Evolutionary conservation across 352 stramenopile genomes (phyloP).

Genomic region (Pythium aristosporum): DNA sequence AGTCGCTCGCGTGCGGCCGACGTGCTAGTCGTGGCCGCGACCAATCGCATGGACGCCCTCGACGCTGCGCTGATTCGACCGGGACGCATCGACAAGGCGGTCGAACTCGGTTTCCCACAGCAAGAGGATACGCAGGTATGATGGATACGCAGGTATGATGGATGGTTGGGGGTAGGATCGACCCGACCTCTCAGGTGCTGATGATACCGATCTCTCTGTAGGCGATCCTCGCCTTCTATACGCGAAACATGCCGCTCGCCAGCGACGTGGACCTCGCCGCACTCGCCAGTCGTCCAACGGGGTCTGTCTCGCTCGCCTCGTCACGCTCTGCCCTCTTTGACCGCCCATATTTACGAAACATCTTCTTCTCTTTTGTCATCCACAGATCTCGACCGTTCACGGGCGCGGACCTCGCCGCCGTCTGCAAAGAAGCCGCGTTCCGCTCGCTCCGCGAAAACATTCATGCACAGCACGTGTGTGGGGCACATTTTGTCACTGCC

Average conservation of each 20-base stretch:
- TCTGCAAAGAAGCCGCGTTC: constrained; percentile 83
- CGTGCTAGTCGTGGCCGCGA: constrained; percentile 73
- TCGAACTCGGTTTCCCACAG: constrained; percentile 59
- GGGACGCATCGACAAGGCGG: constrained; percentile 74
- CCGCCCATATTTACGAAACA: neutral
- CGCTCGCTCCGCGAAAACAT: constrained; percentile 68
- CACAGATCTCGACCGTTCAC: constrained; percentile 43
- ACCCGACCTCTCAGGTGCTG: neutral
- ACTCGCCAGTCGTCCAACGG: constrained; percentile 38
- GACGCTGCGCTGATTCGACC: constrained; percentile 74
- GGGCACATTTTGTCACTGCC: constrained; percentile 47
- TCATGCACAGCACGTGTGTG: constrained; percentile 33
- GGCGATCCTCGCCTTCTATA: constrained; percentile 72
- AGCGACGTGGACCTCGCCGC: constrained; percentile 48
- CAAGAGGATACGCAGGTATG: constrained; percentile 38
- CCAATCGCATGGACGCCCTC: constrained; percentile 66
- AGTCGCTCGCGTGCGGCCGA: constrained; percentile 28
- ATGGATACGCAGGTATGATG: neutral
- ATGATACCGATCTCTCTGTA: constrained; percentile 14
- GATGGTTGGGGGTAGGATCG: no score
- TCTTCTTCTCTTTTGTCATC: neutral
- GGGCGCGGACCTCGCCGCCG: constrained; percentile 59
- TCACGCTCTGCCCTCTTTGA: neutral
- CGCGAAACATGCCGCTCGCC: constrained; percentile 63
- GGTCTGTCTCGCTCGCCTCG: constrained; percentile 26